A percentile compares a stretch with the other conserved stretches of the same genome.
Evolutionary conservation across 768 basidiomycete genomes (phyloP).

Genomic region (Kwoniella dejecticola): DNA sequence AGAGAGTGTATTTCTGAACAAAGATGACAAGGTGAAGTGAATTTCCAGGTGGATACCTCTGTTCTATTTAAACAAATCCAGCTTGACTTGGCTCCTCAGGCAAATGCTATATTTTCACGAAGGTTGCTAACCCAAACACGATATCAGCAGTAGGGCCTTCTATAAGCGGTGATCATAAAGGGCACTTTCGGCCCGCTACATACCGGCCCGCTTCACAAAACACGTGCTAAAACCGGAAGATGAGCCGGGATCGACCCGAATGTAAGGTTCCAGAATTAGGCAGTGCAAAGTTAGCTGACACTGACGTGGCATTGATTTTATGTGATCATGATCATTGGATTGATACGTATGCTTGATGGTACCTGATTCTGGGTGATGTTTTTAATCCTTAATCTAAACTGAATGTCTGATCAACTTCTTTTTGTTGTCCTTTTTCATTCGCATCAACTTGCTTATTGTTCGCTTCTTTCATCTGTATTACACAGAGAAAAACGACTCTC

Average conservation of each 20-base stretch:
- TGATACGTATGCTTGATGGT: not conserved
- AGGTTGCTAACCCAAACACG: too few relatives aligned
- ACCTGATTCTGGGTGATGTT: too few relatives aligned
- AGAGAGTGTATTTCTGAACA: not conserved
- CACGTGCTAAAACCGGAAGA: too few relatives aligned
- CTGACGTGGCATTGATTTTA: not conserved
- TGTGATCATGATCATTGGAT: not conserved
- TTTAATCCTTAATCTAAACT: not conserved
- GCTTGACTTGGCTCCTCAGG: not conserved
- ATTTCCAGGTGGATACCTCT: constrained; percentile 11
- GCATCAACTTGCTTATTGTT: constrained; percentile 11
- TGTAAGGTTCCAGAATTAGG: too few relatives aligned
- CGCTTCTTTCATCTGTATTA: constrained; percentile 11
- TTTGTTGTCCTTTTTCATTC: not conserved
- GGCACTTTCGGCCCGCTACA: too few relatives aligned
- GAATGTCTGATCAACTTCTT: not conserved
- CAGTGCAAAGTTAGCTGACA: too few relatives aligned
- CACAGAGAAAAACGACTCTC: not conserved
- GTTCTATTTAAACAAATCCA: not conserved
- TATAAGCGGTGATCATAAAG: too few relatives aligned
- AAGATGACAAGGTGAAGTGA: not conserved
- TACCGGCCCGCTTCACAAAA: too few relatives aligned
- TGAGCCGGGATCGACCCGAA: too few relatives aligned
- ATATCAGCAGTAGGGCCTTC: too few relatives aligned
- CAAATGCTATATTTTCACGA: not conserved